Percentiles rank a stretch among this genome's conserved stretches.
These are phyloP conservation scores for Neopestalotiopsis sp. DNA, from an alignment of 2,329 filamentous ascomycete species.

Conservation along the genomic window DNA sequence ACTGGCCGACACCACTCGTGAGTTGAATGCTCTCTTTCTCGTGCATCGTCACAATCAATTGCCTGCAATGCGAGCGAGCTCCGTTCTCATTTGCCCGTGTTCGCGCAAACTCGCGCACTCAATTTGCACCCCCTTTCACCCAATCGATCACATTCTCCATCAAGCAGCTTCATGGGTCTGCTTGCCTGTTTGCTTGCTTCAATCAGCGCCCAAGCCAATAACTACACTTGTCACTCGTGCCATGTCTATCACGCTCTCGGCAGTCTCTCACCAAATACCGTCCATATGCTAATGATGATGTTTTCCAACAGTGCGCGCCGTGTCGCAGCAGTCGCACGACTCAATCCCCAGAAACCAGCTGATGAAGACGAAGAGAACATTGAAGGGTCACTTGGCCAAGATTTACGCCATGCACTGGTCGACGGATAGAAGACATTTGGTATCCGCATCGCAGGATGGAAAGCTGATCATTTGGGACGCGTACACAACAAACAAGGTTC, in stretches of 20 bases:
- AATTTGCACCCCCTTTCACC: background rate
- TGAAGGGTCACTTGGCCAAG: conserved; percentile 98
- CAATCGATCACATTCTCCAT: background rate
- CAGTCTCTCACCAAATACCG: background rate
- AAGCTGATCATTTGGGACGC: conserved; percentile 99
- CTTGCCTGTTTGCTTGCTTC: background rate
- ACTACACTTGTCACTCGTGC: background rate
- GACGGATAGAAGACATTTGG: conserved; percentile 93
- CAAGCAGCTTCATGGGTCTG: background rate
- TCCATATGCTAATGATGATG: background rate
- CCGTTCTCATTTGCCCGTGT: background rate
- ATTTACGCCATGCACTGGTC: conserved; percentile 99
- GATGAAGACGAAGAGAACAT: conserved; percentile 96
- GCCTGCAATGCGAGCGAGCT: background rate
- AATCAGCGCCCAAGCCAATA: background rate
- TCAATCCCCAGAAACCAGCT: conserved; percentile 85
- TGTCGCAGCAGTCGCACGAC: conserved; percentile 91
- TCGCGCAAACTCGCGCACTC: background rate
- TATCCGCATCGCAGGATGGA: conserved; percentile 97
- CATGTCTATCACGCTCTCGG: background rate
- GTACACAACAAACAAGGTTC: conserved; percentile 99
- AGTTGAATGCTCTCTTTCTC: conserved; percentile 46
- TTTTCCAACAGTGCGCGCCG: conserved; percentile 75
- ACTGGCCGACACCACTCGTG: conserved; percentile 95
- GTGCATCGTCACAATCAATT: background rate